Evolutionary conservation across 306 rosid species (phyloP).

Genomic region (Leucaena leucocephala): DNA sequence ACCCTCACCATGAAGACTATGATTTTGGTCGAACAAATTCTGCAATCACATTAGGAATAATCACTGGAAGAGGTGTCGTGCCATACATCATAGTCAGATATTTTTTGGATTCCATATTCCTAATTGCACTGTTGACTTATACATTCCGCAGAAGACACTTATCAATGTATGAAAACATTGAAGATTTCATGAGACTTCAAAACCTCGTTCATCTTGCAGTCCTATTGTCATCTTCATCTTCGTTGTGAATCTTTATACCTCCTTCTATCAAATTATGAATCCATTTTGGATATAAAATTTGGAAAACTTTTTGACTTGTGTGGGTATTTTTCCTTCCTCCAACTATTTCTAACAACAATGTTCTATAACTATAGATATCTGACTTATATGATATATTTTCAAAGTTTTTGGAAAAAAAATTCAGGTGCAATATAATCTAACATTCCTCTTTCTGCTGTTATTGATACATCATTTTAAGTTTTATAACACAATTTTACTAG

Average conservation of each 20-base stretch:
- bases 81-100: not conserved
- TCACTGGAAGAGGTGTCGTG: not conserved
- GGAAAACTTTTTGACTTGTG: no score
- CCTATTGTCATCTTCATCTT: no score
- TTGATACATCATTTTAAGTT: not conserved
- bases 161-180: not conserved
- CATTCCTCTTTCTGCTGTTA: slow-evolving; percentile 7
- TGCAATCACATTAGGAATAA: not conserved
- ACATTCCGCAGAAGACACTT: not conserved
- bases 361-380: not conserved
- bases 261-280: no score
- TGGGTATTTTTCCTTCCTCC: not conserved
- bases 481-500: not conserved
- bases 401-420: slow-evolving; percentile 34
- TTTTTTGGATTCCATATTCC: not conserved
- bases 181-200: not conserved
- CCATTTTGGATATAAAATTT: no score
- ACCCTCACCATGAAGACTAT: not conserved
- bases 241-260: no score
- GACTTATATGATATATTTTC: slow-evolving; percentile 4
- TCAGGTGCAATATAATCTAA: slow-evolving; percentile 23
- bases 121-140: not conserved
- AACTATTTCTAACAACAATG: not conserved
- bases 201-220: not conserved
- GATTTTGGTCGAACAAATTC: not conserved